Conservation (phyloP, 2,329 filamentous ascomycete genomes). For the Samsoniella hepiali region DNA sequence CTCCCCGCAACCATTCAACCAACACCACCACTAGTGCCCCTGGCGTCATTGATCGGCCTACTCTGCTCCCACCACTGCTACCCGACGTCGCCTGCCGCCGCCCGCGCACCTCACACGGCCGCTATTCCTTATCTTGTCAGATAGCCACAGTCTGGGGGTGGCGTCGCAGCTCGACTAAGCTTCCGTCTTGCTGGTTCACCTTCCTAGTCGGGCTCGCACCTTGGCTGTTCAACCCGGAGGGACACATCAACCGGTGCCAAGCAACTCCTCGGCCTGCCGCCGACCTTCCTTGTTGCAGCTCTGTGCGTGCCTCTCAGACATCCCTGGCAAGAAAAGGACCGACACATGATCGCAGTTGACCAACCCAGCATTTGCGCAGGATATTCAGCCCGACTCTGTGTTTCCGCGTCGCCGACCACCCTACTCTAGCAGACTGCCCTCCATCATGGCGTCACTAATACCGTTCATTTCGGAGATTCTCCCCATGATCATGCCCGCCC, state of each 20-base stretch:
- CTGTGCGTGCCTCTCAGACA: neutral
- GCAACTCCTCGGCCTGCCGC: neutral
- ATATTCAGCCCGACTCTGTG: neutral
- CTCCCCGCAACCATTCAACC: slow-evolving; percentile 4
- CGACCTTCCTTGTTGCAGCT: neutral
- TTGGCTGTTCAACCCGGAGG: slow-evolving; percentile 1
- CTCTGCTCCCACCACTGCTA: neutral
- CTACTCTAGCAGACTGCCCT: neutral
- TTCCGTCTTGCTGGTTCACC: slow-evolving; percentile 10
- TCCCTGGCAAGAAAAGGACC: neutral
- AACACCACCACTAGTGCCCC: slow-evolving; percentile 13
- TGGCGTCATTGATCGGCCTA: slow-evolving; percentile 13
- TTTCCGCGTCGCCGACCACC: neutral
- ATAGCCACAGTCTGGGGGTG: slow-evolving; percentile 16
- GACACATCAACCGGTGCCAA: slow-evolving; percentile 6
- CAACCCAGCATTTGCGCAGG: neutral
- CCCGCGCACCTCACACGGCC: neutral
- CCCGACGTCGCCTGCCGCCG: slow-evolving; percentile 1
- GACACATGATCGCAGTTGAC: neutral
- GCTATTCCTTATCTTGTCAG: slow-evolving; percentile 5
- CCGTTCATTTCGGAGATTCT: slow-evolving; percentile 56
- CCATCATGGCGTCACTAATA: slow-evolving; percentile 49
- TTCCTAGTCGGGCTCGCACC: slow-evolving; percentile 17
- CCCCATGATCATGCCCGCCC: slow-evolving; percentile 56
- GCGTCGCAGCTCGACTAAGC: slow-evolving; percentile 11